Percentiles rank a stretch among this genome's conserved stretches.
Evolutionary conservation across 2,329 filamentous ascomycete genomes (phyloP).

Genomic region (Pseudocercospora pini-densiflorae): DNA sequence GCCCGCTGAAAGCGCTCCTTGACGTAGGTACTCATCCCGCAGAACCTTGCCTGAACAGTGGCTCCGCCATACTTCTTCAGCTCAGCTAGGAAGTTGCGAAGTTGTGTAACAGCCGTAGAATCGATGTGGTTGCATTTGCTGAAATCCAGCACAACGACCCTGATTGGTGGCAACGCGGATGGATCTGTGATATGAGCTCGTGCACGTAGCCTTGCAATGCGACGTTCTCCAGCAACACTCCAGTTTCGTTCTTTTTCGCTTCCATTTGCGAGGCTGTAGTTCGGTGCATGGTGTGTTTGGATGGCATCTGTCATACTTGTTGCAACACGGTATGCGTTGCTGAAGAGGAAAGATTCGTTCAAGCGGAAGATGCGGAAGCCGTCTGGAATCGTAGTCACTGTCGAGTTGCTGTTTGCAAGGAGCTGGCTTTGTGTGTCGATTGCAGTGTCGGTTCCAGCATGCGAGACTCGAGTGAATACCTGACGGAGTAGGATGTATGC

Average conservation of each 20-base stretch:
- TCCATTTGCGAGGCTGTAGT: slow-evolving; percentile 44
- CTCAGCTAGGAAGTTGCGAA: slow-evolving; percentile 56
- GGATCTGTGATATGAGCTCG: slow-evolving; percentile 42
- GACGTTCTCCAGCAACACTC: slow-evolving; percentile 58
- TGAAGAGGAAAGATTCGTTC: slow-evolving; percentile 64
- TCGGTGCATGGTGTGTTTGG: slow-evolving; percentile 51
- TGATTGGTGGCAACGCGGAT: slow-evolving; percentile 45
- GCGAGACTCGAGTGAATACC: slow-evolving; percentile 57
- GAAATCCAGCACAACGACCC: slow-evolving; percentile 59
- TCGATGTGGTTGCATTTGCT: slow-evolving; percentile 58
- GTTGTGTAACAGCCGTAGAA: slow-evolving; percentile 56
- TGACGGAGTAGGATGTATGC: slow-evolving; percentile 61
- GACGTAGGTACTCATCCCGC: slow-evolving; percentile 52
- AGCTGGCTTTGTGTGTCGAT: slow-evolving; percentile 24
- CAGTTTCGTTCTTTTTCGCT: slow-evolving; percentile 54
- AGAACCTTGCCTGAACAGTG: slow-evolving; percentile 54
- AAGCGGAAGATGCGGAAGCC: slow-evolving; percentile 63
- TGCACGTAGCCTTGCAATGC: slow-evolving; percentile 53
- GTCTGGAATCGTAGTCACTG: slow-evolving; percentile 39
- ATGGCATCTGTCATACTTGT: slow-evolving; percentile 56
- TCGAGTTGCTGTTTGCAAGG: slow-evolving; percentile 15
- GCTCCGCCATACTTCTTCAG: slow-evolving; percentile 56
- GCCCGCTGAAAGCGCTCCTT: slow-evolving; percentile 30
- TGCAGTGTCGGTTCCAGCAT: slow-evolving; percentile 25
- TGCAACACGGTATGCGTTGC: slow-evolving; percentile 62